A percentile compares a stretch with the other conserved stretches of the same genome.
These are phyloP conservation scores for Lyophyllum semitale DNA, from an alignment of 768 basidiomycete genomes.

Conservation along the genomic window DNA sequence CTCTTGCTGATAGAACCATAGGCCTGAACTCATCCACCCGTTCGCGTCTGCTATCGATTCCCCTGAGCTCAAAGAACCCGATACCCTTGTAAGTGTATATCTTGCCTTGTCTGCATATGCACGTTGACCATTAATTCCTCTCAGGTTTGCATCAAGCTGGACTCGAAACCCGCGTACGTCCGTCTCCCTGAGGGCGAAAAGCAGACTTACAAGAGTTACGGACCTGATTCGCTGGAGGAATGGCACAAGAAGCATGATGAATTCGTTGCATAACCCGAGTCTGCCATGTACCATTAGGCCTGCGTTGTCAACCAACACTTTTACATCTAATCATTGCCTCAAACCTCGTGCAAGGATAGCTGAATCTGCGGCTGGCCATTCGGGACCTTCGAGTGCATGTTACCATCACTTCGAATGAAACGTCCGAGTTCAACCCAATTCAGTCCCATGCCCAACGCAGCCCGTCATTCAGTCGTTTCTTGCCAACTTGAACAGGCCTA, in stretches of 20 bases:
- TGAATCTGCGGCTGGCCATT: no score
- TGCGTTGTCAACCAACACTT: neutral
- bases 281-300: neutral
- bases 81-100: conserved; percentile 23
- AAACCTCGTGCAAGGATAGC: no score
- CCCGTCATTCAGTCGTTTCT: no score
- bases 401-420: neutral
- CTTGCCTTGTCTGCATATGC: neutral
- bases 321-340: neutral
- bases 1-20: conserved; percentile 19
- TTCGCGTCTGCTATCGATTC: conserved; percentile 70
- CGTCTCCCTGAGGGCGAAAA: conserved; percentile 63
- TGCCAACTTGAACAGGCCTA: no score
- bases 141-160: conserved; percentile 44
- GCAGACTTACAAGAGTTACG: conserved; percentile 45
- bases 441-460: no score
- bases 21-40: conserved; percentile 67
- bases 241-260: conserved; percentile 58
- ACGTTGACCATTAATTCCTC: neutral
- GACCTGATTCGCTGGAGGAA: conserved; percentile 47
- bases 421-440: neutral
- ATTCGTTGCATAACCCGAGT: conserved; percentile 13
- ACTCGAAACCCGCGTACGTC: conserved; percentile 40
- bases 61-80: conserved; percentile 53
- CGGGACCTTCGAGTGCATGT: no score